Conservation (phyloP, 495 filamentous ascomycete species). For the Aspergillus leporis region DNA sequence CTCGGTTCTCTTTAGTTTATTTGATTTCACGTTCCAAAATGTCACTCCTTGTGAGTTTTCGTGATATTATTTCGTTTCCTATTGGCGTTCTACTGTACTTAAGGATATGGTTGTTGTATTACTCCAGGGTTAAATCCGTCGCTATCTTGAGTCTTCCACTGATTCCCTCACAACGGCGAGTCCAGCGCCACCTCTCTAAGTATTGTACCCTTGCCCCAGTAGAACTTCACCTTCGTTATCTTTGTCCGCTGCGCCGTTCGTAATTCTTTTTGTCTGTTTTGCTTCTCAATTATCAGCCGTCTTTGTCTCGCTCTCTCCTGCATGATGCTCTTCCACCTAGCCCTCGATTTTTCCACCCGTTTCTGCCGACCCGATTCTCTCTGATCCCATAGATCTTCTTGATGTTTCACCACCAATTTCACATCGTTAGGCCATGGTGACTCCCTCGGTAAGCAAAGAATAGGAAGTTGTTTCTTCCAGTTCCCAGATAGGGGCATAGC, state of each 20-base stretch:
- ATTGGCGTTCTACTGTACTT: neutral
- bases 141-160: neutral
- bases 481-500: neutral
- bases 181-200: neutral
- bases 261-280: neutral
- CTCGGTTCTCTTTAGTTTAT: neutral
- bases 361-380: slow-evolving; percentile 17
- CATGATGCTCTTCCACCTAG: slow-evolving; percentile 30
- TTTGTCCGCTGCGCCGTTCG: neutral
- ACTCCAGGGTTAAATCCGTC: neutral
- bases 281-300: neutral
- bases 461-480: neutral
- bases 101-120: neutral
- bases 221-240: neutral
- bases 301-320: slow-evolving; percentile 28
- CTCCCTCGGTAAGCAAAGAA: neutral
- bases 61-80: neutral
- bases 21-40: neutral
- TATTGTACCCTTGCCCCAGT: neutral
- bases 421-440: slow-evolving; percentile 23
- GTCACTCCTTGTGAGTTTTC: neutral
- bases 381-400: slow-evolving; percentile 27
- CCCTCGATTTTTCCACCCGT: slow-evolving; percentile 18
- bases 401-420: slow-evolving; percentile 23
- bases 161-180: neutral